Evolutionary conservation across 2,329 filamentous ascomycete species (phyloP), one percentile per base, ranked within the genome.

Genomic region (Elsinoe ampelina): DNA sequence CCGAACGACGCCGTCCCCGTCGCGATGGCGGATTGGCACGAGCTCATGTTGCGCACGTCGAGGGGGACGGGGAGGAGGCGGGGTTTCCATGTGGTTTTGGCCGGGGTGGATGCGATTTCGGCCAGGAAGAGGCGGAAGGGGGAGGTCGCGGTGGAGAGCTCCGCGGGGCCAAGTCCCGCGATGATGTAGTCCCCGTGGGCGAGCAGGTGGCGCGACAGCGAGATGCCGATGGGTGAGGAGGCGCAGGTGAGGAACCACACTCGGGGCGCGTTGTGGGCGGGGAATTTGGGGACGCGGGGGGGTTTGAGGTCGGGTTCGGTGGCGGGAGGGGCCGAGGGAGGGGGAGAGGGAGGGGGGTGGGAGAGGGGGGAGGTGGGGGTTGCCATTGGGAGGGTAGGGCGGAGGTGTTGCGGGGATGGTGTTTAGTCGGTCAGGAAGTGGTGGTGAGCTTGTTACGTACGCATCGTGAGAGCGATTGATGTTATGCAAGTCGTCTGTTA

Each of bases 171-270:
- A 34, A 96, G 78, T 55, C 91, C 93, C 4, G 89, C 87, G 48
- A 92, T 86, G 47, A 95, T 86, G 68, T 86, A 91, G 71, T 97
- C 93, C 50, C 93, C 92, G 71, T 96, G 90, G n/a, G 83, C 82
- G 48, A 97, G 84, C 42, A 95, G 79, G 64, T 89, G 82, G 56
- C 86, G 83, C 55, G 89, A 87, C 58, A 96, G 79, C 45, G 88
- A 86, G 59, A 95, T 86, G 55, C 86, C 86, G 61, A 96, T 80
- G 11, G 92, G 89, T 35, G 89, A 92, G 59, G 92, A 81, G 34
- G 89, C 88, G 58, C 88, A 86, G 10, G 91, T 95, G 62, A 98
- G 76, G 67, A 98, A 84, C 93, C 93, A 97, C 66, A 92, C 89
- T 66, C 92, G 85, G 52, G 91, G 90, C 51, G 77, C 78, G 67